Base-by-base conservation (phyloP, 306 rosid species). In the Fagus crenata region DNA sequence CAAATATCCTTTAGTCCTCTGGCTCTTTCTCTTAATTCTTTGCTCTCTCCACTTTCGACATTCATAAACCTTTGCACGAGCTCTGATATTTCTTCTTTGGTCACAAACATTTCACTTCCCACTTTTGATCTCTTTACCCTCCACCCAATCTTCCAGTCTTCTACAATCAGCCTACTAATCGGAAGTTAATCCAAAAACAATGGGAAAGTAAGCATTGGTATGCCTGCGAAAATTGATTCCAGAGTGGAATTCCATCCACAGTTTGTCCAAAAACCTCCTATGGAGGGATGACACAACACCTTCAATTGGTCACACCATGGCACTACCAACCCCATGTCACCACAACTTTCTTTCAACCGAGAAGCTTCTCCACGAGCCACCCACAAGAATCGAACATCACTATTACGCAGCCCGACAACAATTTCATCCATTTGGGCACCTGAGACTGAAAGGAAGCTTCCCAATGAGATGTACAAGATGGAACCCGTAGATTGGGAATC, bases 221-320 rank as follows among this genome's bases (percentile, higher is more conserved):
- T 85, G 6, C 93, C 90, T 2, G 85, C 77, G 77, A 75, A 89
- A 6, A 73, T 39, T 33, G 84, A 81, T 53, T 85, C 93, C 11
- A 85, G 53, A 2, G 82, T 86, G 0, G 90, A 89, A 86, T 83
- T 89, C 90, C 89, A 89, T 13, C 90, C 93, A 69, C 93, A 87
- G 36, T 89, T 90, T 31, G 89, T 85, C 93, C 85, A 87, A 42
- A 89, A 87, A 43, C 86, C 90, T 15, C 84, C 85, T 2, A 85
- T 5, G 1, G 86, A 81, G 79, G 78, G 14, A 58, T 89, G 89
- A 0, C 82, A 81, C 78, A 89, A 64, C 84, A 89, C 93, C 67
- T 63, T 83, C 79, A 89, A 43, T 67, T 89, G 90, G 54, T 89
- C 89, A 79, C 93, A 87, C 90, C 90, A 83, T 2, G 90, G 84